Base-by-base conservation (phyloP, 495 filamentous ascomycete species). In the Trichoderma erinaceum region DNA sequence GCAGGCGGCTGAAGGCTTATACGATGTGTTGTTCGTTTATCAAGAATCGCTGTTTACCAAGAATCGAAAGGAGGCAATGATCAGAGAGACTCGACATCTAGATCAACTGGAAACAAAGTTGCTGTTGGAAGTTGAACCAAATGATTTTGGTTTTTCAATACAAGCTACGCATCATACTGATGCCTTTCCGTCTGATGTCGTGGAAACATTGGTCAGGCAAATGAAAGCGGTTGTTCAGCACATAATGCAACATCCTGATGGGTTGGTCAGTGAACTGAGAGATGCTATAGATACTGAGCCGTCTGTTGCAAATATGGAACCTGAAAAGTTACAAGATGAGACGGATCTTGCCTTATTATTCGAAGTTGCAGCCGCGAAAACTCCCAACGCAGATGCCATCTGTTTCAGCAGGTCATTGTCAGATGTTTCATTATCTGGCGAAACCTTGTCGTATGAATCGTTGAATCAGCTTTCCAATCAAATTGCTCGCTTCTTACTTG, bases 21-120 rank as follows among this genome's bases (percentile, higher is more conserved):
- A 91, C 68, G 89, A 93, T 66, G 83, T 87, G 0, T 79, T 93
- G 2, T 81, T 94, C 64, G 86, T 92, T 7, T 96, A 92, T 81
- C 92, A 96, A 68, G 87, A 94, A 73, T 87, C 86, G 2, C 75
- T 88, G 12, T 72, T 82, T 48, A 79, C 73, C 18, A 72, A 77
- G 16, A 72, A 76, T 15, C 70, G 72, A 0, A 68, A 69, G 2
- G 50, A 69, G 23, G 64, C 70, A 13, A 35, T 71, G 10, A 80
- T 92, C 15, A 70, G 65, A 25, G 76, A 87, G 65, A 74, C 86
- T 2, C 81, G 80, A 64, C 83, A 84, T 63, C 79, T 77, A 13
- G 92, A 95, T 70, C 83, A 83, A 65, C 78, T 93, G 41, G 92
- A 94, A 72, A 91, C 90, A 64, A 86, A 85, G 35, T 75, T 95